Conservation (phyloP, 768 basidiomycete species). For the Boletus sp. region DNA sequence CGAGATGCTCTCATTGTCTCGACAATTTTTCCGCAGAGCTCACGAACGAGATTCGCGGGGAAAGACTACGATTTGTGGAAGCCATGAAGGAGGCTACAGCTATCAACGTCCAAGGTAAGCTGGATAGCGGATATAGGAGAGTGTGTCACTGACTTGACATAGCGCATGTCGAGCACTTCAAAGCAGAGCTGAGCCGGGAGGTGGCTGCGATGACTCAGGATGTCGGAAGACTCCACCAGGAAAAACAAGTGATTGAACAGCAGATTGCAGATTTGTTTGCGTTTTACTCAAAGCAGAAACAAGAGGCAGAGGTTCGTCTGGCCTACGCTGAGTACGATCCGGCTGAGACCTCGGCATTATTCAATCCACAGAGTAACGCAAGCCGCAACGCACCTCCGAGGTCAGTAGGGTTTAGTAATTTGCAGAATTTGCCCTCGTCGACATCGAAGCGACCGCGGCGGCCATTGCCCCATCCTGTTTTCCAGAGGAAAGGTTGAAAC, state of each 20-base stretch:
- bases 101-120: constrained; percentile 76
- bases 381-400: constrained; percentile 22
- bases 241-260: constrained; percentile 61
- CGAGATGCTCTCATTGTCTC: neutral
- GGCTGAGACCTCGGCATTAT: neutral
- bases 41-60: constrained; percentile 80
- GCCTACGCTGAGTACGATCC: neutral
- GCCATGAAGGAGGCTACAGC: constrained; percentile 94
- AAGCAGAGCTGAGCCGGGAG: constrained; percentile 72
- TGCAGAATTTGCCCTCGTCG: constrained; percentile 28
- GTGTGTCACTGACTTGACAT: constrained; percentile 4
- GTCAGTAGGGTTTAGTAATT: constrained; percentile 20
- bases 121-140: neutral
- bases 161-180: constrained; percentile 89
- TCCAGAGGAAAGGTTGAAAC: constrained; percentile 19
- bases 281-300: constrained; percentile 67
- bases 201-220: constrained; percentile 73
- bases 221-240: constrained; percentile 61
- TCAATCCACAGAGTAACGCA: constrained; percentile 18
- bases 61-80: constrained; percentile 82
- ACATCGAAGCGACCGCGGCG: constrained; percentile 22
- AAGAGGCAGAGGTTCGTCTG: constrained; percentile 32
- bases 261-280: constrained; percentile 72
- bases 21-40: constrained; percentile 48
- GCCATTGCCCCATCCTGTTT: constrained; percentile 31